Base-by-base conservation (phyloP, 176 grass and related monocot genomes). In the Phoenix dactylifera region DNA sequence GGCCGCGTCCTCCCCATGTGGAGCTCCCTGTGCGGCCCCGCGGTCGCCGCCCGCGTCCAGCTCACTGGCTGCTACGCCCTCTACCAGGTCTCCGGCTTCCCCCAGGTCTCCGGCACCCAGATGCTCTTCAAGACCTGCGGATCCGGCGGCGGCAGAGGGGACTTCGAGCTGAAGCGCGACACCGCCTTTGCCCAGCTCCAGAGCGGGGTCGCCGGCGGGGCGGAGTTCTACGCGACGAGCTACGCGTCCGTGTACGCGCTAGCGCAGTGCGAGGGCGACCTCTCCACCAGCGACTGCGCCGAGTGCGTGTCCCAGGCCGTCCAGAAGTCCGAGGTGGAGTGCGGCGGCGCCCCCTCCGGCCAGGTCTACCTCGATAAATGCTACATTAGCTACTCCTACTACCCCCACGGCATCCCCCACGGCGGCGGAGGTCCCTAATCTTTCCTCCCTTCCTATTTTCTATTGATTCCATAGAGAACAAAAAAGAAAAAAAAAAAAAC, bases 331-430 rank as follows among this genome's bases (percentile, higher is more conserved):
- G 75, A 85, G 76, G 93, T 85, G 52, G 93, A 92, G 83, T 97
- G 93, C 72, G 93, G 93, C 63, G 93, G 84, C 29, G 87, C 87
- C 2, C 39, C 70, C n/a, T 97, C 93, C 19, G 93, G 87, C 15
- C 93, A 97, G 84, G 81, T 92, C 23, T 97, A 91, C 76, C 87
- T 91, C 14, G 81, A 97, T 55, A 97, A 97, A 80, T 97, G 93
- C 84, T 97, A 97, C 81, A 97, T 97, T 63, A 97, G 81, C 72
- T 97, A 88, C 74, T 92, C 59, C 80, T 96, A 96, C 72, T 91
- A 96, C 54, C 80, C 74, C 1, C 74, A 92, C 51, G 93, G 93
- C 56, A 79, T 88, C 51, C 62, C 84, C 17, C 84, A 49, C 24
- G 80, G 69, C 49, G 76, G 19, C 18, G 4, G 14, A 55, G 61